These are phyloP conservation scores for Plasmodium malariae DNA, from an alignment of 169 alveolate species.

Conservation along the genomic window DNA sequence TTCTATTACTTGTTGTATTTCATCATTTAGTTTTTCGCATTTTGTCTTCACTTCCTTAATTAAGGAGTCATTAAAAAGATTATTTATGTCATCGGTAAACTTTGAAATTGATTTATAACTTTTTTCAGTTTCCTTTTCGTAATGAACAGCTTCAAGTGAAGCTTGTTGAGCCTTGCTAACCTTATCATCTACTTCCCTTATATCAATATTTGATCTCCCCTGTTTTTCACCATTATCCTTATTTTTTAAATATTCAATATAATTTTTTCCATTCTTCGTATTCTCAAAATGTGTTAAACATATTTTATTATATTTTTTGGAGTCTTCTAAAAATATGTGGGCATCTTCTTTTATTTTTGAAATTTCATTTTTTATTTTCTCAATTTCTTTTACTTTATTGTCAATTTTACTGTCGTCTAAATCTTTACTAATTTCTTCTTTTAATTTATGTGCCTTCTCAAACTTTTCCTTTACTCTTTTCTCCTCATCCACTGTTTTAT, in stretches of 20 bases:
- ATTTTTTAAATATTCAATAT: conserved; percentile 10
- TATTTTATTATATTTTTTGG: not conserved
- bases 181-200: not conserved
- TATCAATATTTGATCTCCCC: not conserved
- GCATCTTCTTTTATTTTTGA: not conserved
- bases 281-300: conserved; percentile 13
- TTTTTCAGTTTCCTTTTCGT: not conserved
- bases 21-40: conserved; percentile 1
- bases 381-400: conserved; percentile 4
- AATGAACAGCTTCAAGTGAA: not conserved
- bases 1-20: not conserved
- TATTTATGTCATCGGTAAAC: not conserved
- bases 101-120: not conserved
- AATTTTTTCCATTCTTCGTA: conserved; percentile 8
- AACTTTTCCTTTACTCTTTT: not conserved
- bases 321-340: not conserved
- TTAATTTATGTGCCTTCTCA: not conserved
- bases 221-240: not conserved
- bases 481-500: not conserved
- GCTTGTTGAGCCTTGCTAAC: not conserved
- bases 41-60: conserved; percentile 5
- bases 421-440: conserved; percentile 10
- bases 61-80: conserved; percentile 3
- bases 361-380: not conserved
- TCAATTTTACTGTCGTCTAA: not conserved